phyloP scores from a whole-genome alignment of 768 basidiomycete genomes.

The Myochromella boudieri region DNA sequence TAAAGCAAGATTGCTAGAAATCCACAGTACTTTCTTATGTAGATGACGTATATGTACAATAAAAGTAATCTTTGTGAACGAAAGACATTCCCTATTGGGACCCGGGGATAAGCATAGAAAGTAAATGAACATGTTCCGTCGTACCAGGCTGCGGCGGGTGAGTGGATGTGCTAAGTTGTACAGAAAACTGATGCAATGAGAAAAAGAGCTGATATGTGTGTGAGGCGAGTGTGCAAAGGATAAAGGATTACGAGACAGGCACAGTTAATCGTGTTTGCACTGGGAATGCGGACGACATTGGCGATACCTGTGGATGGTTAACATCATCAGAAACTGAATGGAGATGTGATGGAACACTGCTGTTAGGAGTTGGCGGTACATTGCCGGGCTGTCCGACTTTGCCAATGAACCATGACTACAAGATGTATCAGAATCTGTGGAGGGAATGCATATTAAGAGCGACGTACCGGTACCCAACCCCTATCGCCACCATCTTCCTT shows the following conservation, averaged over 20 bases:
- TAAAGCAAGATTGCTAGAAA: too few species aligned
- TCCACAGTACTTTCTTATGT: too few species aligned
- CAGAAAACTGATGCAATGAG: slow-evolving; percentile 11
- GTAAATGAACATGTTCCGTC: slow-evolving; percentile 1
- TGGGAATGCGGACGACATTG: slow-evolving; percentile 85
- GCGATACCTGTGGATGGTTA: slow-evolving; percentile 60
- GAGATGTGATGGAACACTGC: slow-evolving; percentile 32
- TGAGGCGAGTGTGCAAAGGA: neutral
- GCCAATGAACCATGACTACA: slow-evolving; percentile 91
- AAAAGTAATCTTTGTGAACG: slow-evolving; percentile 5
- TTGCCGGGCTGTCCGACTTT: slow-evolving; percentile 65
- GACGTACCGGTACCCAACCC: slow-evolving; percentile 90
- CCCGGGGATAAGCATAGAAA: neutral
- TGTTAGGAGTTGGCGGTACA: slow-evolving; percentile 44
- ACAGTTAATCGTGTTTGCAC: slow-evolving; percentile 36
- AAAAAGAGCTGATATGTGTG: slow-evolving; percentile 1
- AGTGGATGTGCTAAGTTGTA: slow-evolving; percentile 11
- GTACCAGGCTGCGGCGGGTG: neutral
- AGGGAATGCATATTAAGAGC: neutral
- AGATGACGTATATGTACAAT: slow-evolving; percentile 15
- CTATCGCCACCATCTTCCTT: slow-evolving; percentile 92
- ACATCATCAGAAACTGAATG: slow-evolving; percentile 33
- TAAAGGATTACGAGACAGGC: slow-evolving; percentile 10
- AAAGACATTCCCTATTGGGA: slow-evolving; percentile 1
- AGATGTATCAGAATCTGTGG: slow-evolving; percentile 12